Evolutionary conservation across 2,329 filamentous ascomycete genomes (phyloP).

Genomic region (Lecanicillium sp.): DNA sequence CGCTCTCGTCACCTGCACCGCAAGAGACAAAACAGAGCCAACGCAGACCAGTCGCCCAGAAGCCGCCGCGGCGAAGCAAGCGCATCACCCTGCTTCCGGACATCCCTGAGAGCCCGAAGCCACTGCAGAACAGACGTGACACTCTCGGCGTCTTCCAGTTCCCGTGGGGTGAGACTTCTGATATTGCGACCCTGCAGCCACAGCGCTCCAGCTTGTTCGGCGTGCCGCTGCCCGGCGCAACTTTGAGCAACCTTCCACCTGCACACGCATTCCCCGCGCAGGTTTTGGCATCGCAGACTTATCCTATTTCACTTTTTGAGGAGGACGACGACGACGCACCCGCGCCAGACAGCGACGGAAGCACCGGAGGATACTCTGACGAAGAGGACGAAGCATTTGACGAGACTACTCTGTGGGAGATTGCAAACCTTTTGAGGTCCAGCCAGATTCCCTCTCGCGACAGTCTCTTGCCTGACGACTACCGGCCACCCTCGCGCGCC

Average conservation of each 20-base stretch:
- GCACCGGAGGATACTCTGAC: constrained; percentile 28
- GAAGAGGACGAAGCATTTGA: constrained; percentile 50
- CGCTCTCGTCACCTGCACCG: not conserved
- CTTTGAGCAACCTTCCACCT: constrained; percentile 25
- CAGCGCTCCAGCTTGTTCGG: constrained; percentile 22
- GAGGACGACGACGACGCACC: constrained; percentile 49
- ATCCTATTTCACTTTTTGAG: constrained; percentile 52
- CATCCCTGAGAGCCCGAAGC: constrained; percentile 56
- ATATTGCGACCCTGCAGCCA: constrained; percentile 42
- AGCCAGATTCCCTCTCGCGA: constrained; percentile 46
- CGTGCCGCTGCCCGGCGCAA: constrained; percentile 47
- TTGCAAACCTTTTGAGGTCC: constrained; percentile 52
- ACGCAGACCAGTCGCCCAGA: constrained; percentile 42
- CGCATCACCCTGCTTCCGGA: constrained; percentile 56
- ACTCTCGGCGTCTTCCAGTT: constrained; percentile 62
- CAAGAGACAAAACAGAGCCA: constrained; percentile 14
- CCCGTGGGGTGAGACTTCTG: constrained; percentile 59
- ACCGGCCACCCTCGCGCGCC: constrained; percentile 25
- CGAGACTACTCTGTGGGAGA: constrained; percentile 58
- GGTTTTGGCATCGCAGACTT: constrained; percentile 26
- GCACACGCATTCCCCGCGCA: constrained; percentile 4
- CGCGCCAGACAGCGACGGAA: constrained; percentile 29
- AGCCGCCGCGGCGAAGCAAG: constrained; percentile 49
- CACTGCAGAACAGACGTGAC: constrained; percentile 50
- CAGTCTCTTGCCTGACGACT: constrained; percentile 39